phyloP scores from a whole-genome alignment of 2,329 filamentous ascomycete genomes.

The Pseudocercospora ulei region DNA sequence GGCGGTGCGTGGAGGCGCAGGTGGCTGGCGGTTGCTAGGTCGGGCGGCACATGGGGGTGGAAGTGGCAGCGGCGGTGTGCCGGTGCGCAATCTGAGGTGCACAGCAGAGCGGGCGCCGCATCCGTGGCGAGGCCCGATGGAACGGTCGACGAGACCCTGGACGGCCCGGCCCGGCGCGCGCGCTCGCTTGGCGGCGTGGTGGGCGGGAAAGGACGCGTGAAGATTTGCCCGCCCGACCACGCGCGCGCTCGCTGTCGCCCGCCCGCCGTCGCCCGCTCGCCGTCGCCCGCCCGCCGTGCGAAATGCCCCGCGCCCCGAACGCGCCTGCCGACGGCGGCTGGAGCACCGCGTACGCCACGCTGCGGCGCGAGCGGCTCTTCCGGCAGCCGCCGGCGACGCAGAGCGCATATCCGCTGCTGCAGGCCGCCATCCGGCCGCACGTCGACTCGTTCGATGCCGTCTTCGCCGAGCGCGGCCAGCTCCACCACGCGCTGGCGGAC shows the following conservation, averaged over 20 bases:
- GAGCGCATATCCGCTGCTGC: conserved; percentile 77
- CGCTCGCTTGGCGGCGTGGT: conserved; percentile 9
- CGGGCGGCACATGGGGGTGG: background rate
- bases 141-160: conserved; percentile 8
- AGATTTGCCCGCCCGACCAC: background rate
- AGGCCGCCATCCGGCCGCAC: conserved; percentile 79
- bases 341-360: conserved; percentile 70
- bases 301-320: conserved; percentile 30
- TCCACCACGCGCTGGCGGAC: conserved; percentile 70
- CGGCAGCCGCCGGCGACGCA: conserved; percentile 76
- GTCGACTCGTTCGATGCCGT: conserved; percentile 92
- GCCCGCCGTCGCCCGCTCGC: background rate
- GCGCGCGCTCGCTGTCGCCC: background rate
- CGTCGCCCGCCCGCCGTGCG: too few species aligned
- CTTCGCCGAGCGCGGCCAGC: conserved; percentile 61
- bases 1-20: conserved; percentile 7
- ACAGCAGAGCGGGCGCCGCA: too few species aligned
- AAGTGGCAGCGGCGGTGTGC: background rate
- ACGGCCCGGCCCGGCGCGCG: conserved; percentile 1
- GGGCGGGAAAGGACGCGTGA: conserved; percentile 3
- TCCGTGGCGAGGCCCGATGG: conserved; percentile 13
- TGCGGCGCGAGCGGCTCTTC: conserved; percentile 81
- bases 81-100: conserved; percentile 5
- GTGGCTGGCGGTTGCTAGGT: background rate
- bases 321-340: conserved; percentile 55